Evolutionary conservation across 2,329 filamentous ascomycete genomes (phyloP).

Genomic region (Fusarium mundagurra): DNA sequence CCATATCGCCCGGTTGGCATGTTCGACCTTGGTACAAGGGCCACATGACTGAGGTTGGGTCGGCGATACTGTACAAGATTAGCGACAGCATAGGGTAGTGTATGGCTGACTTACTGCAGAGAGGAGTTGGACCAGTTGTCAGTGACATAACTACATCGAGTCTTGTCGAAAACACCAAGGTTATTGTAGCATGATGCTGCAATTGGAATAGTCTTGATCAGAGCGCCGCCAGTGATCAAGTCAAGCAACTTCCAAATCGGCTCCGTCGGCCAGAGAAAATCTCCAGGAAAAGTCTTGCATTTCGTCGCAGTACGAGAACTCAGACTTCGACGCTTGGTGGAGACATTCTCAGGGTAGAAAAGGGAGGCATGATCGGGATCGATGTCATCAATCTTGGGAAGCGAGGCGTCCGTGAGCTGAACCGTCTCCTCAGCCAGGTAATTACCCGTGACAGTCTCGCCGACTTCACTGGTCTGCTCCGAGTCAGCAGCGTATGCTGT

Average conservation of each 20-base stretch:
- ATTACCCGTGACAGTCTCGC: slow-evolving; percentile 22
- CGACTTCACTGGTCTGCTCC: neutral
- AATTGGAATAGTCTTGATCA: slow-evolving; percentile 48
- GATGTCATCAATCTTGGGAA: slow-evolving; percentile 22
- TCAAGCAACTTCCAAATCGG: slow-evolving; percentile 49
- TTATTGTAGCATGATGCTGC: slow-evolving; percentile 47
- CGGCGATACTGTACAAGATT: slow-evolving; percentile 39
- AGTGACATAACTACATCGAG: slow-evolving; percentile 40
- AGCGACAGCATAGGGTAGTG: neutral
- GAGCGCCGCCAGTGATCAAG: slow-evolving; percentile 44
- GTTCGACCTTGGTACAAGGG: slow-evolving; percentile 53
- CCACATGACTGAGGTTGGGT: slow-evolving; percentile 54
- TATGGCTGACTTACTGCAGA: slow-evolving; percentile 25
- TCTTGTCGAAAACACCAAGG: slow-evolving; percentile 39
- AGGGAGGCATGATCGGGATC: slow-evolving; percentile 11
- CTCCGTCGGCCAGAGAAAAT: slow-evolving; percentile 43
- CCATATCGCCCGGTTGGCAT: slow-evolving; percentile 45
- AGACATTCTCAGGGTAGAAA: slow-evolving; percentile 17
- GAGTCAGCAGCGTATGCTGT: slow-evolving; percentile 19
- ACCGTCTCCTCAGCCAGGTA: slow-evolving; percentile 29
- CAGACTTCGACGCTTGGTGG: neutral
- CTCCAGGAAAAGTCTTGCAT: slow-evolving; percentile 50
- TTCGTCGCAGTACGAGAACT: neutral
- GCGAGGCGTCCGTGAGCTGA: slow-evolving; percentile 23
- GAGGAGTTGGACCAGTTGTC: slow-evolving; percentile 44